phyloP scores from a whole-genome alignment of 2,329 filamentous ascomycete species.

The Paraconiothyrium brasiliense region DNA sequence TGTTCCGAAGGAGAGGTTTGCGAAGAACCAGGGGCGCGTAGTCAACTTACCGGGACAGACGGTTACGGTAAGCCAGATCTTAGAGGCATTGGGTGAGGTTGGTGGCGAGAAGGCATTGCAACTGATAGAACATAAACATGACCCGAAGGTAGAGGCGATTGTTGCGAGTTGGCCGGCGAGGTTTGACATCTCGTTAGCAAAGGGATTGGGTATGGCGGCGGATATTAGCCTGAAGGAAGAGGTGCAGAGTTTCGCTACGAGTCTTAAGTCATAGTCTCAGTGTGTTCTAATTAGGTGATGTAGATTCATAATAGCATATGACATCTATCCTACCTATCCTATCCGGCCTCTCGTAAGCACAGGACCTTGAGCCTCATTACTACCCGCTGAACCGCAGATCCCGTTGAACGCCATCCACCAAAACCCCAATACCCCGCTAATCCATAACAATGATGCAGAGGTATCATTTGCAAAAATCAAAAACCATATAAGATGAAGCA shows the following conservation, averaged over 20 bases:
- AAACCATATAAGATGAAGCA: background rate
- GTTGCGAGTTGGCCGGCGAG: constrained; percentile 62
- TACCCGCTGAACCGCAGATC: background rate
- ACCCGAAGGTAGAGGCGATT: constrained; percentile 57
- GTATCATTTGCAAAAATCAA: constrained; percentile 11
- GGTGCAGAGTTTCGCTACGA: constrained; percentile 48
- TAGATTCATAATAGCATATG: background rate
- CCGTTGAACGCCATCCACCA: background rate
- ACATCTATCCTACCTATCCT: background rate
- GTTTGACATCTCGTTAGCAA: constrained; percentile 63
- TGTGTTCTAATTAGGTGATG: background rate
- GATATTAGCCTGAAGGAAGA: constrained; percentile 55
- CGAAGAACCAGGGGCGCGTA: constrained; percentile 48
- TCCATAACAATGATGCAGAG: constrained; percentile 15
- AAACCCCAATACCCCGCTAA: constrained; percentile 13
- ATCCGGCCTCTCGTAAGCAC: background rate
- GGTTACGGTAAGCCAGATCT: constrained; percentile 62
- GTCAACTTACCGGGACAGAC: constrained; percentile 47
- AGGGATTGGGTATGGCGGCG: constrained; percentile 57
- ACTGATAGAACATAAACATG: constrained; percentile 59
- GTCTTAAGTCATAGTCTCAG: background rate
- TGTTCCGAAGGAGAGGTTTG: constrained; percentile 46
- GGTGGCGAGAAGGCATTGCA: constrained; percentile 60
- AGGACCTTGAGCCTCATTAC: background rate
- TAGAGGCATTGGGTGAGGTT: constrained; percentile 61